Conservation (phyloP, 768 basidiomycete species). For the Tricholoma saponaceum region DNA sequence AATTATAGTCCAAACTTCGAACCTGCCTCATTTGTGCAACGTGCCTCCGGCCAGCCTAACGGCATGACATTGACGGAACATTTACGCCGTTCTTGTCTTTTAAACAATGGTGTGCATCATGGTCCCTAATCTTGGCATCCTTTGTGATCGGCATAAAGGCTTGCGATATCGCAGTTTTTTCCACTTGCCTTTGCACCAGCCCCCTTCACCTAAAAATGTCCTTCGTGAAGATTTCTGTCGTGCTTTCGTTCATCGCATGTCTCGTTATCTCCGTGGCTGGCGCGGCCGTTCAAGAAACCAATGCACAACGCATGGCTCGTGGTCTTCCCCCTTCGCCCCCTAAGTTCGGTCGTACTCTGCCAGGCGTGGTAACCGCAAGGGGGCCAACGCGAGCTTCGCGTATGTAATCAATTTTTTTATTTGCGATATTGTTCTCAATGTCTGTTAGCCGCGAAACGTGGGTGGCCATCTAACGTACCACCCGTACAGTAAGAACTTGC, state of each 20-base stretch:
- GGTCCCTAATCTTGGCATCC: background rate
- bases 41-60: background rate
- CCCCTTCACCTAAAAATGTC: slow-evolving; percentile 1
- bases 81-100: background rate
- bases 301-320: slow-evolving; percentile 40
- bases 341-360: slow-evolving; percentile 26
- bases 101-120: background rate
- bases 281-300: slow-evolving; percentile 28
- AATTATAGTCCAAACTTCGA: background rate
- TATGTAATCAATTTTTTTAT: slow-evolving; percentile 8
- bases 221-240: slow-evolving; percentile 16
- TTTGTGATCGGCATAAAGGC: background rate
- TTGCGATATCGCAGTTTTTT: background rate
- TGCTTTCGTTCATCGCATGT: slow-evolving; percentile 21
- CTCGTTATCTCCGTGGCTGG: slow-evolving; percentile 15
- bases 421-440: background rate
- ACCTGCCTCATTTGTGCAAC: background rate
- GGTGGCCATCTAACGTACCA: slow-evolving; percentile 19
- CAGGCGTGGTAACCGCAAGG: slow-evolving; percentile 17
- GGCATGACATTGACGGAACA: background rate
- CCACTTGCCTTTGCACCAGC: background rate
- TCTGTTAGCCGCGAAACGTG: slow-evolving; percentile 15
- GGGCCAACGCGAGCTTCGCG: slow-evolving; percentile 5
- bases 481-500: slow-evolving; percentile 19
- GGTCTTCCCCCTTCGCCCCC: slow-evolving; percentile 39